Percentiles rank a stretch among this genome's conserved stretches.
These are phyloP conservation scores for Cryptosporidium xiaoi DNA, from an alignment of 169 alveolate species.

Conservation along the genomic window DNA sequence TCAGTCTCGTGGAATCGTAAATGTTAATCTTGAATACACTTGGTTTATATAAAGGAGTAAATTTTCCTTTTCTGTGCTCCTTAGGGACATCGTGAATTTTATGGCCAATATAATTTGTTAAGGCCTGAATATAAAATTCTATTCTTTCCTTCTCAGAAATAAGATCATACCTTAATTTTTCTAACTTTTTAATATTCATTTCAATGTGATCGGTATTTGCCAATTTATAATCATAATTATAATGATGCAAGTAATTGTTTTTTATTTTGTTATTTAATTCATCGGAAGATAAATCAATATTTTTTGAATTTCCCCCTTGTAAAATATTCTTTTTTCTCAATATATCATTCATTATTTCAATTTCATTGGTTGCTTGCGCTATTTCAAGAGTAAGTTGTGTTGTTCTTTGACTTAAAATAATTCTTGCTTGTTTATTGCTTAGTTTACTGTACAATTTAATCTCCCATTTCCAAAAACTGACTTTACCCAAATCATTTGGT, in stretches of 20 bases:
- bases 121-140: neutral
- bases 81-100: conserved; percentile 55
- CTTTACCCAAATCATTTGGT: conserved; percentile 45
- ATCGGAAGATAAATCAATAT: neutral
- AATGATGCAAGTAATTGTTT: conserved; percentile 28
- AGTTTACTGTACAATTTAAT: conserved; percentile 38
- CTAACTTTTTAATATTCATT: conserved; percentile 25
- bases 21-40: conserved; percentile 26
- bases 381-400: conserved; percentile 41
- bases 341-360: conserved; percentile 63
- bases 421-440: conserved; percentile 64
- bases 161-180: conserved; percentile 34
- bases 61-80: neutral
- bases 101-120: conserved; percentile 26
- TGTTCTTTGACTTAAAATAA: conserved; percentile 20
- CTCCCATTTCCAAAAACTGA: conserved; percentile 53
- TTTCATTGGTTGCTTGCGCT: conserved; percentile 68
- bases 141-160: conserved; percentile 43
- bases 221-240: conserved; percentile 36
- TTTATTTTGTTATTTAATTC: neutral
- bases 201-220: conserved; percentile 24
- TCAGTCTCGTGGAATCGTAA: conserved; percentile 5
- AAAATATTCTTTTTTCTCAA: conserved; percentile 1
- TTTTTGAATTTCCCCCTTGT: neutral
- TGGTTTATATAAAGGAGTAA: conserved; percentile 48